phyloP scores from a whole-genome alignment of 1,284 basidiomycete species.

The Cryptococcus sp. region DNA sequence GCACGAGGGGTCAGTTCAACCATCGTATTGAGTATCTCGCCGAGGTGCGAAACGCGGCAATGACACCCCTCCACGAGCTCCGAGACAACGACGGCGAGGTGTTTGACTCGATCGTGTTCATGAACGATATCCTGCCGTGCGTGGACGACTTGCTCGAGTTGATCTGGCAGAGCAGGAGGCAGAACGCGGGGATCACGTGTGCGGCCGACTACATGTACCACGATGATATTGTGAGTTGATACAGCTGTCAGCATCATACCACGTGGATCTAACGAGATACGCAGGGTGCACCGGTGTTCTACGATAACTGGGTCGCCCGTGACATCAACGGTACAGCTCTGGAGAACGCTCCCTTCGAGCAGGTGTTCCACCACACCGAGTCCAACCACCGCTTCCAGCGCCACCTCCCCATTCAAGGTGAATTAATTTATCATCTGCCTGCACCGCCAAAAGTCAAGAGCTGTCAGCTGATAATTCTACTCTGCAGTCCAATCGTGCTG shows the following conservation, averaged over 20 bases:
- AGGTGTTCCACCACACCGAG: slow-evolving; percentile 76
- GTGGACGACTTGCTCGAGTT: slow-evolving; percentile 92
- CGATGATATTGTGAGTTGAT: slow-evolving; percentile 68
- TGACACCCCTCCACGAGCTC: slow-evolving; percentile 86
- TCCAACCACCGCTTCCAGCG: slow-evolving; percentile 76
- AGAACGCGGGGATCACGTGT: slow-evolving; percentile 94
- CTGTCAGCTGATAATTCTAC: background rate
- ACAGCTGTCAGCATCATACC: background rate
- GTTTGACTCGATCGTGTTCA: slow-evolving; percentile 92
- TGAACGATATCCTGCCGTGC: slow-evolving; percentile 96
- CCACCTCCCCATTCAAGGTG: slow-evolving; percentile 77
- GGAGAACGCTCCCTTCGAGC: slow-evolving; percentile 92
- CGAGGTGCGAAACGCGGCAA: slow-evolving; percentile 90
- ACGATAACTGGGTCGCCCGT: slow-evolving; percentile 96
- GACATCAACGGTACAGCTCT: slow-evolving; percentile 96
- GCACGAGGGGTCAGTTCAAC: slow-evolving; percentile 90
- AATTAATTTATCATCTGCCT: slow-evolving; percentile 3
- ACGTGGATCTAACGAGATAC: background rate
- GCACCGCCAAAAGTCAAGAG: background rate
- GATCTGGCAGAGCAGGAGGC: slow-evolving; percentile 83
- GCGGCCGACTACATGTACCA: slow-evolving; percentile 98
- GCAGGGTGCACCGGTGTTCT: slow-evolving; percentile 80
- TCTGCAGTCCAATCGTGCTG: slow-evolving; percentile 80
- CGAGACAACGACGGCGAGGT: slow-evolving; percentile 83
- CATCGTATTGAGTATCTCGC: slow-evolving; percentile 98